Base-by-base conservation (phyloP, 345 rosid species). In the Salix suchowensis region DNA sequence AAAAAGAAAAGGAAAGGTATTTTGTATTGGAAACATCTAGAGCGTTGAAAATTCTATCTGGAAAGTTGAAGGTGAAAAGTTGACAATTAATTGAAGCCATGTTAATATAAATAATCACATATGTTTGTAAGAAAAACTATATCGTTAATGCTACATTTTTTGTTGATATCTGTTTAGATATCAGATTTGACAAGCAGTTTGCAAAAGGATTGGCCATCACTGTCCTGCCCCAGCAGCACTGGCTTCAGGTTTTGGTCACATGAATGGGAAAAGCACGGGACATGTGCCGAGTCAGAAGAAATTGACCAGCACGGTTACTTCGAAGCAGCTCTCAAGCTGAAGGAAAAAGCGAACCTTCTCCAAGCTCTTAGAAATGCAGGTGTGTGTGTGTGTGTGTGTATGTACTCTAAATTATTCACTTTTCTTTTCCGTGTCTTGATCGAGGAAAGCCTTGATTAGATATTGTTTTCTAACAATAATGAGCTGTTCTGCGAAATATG, bases 201-300 rank as follows among this genome's bases (percentile, higher is more conserved):
- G 87, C 80, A 84, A 68, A 78, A 78, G 73, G 69, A 76, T 18
- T 94, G 98, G 97, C 94, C 98, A 68, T 82, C 98, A 0, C 78
- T 94, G 39, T 11, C 97, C 1, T 94, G 98, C 81, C 96, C 98
- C 0, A 92, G 89, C 82, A 83, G 81, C 65, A 85, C 88, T 30
- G 96, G 96, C 10, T 37, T 30, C 24, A 78, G 70, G 74, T 92
- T 94, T 72, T 94, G 98, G 98, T 75, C 88, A 32, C 94, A 94
- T 65, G 97, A 94, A 71, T 94, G 97, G 98, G 78, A 30, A 1
- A 94, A 94, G 77, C 97, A 94, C 6, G 98, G 97, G 1, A 92
- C 97, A 1, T 94, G 97, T 82, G 76, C 97, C 0, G 91, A 90
- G 75, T 91, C 97, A 0, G 87, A 82, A 1, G 87, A 82, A 19